Percentiles rank a stretch among this genome's conserved stretches.
These are phyloP conservation scores for Fraxinus latifolia DNA, from an alignment of 305 asterid genomes.

Conservation along the genomic window DNA sequence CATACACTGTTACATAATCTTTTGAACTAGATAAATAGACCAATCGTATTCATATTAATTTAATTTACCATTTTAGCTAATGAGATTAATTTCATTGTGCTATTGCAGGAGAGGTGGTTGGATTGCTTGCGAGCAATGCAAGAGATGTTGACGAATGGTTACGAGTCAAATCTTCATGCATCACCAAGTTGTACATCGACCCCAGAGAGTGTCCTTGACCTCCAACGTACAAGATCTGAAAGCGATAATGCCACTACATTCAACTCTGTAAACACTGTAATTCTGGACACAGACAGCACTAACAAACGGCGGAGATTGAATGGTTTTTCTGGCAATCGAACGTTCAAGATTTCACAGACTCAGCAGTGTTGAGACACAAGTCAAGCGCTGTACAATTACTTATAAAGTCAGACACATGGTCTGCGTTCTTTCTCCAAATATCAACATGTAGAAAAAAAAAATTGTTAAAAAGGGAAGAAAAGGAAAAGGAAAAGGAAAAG, in stretches of 20 bases:
- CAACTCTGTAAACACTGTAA: neutral
- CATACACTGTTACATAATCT: neutral
- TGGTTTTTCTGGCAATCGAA: conserved; percentile 21
- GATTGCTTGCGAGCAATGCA: conserved; percentile 37
- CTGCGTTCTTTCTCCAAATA: neutral
- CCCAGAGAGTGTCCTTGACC: conserved; percentile 28
- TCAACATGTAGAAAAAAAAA: conserved; percentile 6
- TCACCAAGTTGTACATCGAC: conserved; percentile 28
- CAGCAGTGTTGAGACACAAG: conserved; percentile 28
- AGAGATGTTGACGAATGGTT: conserved; percentile 28
- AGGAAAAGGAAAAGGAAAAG: neutral
- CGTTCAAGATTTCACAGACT: conserved; percentile 31
- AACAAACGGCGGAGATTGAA: conserved; percentile 36
- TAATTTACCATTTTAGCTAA: neutral
- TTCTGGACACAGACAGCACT: conserved; percentile 14
- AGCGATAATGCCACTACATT: conserved; percentile 15
- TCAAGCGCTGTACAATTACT: neutral
- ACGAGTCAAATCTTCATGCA: conserved; percentile 17
- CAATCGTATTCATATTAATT: neutral
- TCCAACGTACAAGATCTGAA: conserved; percentile 28
- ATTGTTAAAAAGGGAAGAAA: neutral
- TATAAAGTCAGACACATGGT: neutral
- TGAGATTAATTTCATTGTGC: neutral
- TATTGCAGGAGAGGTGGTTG: conserved; percentile 34
- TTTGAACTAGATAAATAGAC: neutral